phyloP scores from a whole-genome alignment of 805 yeast genomes.

The Zygotorulaspora chibaensis region DNA sequence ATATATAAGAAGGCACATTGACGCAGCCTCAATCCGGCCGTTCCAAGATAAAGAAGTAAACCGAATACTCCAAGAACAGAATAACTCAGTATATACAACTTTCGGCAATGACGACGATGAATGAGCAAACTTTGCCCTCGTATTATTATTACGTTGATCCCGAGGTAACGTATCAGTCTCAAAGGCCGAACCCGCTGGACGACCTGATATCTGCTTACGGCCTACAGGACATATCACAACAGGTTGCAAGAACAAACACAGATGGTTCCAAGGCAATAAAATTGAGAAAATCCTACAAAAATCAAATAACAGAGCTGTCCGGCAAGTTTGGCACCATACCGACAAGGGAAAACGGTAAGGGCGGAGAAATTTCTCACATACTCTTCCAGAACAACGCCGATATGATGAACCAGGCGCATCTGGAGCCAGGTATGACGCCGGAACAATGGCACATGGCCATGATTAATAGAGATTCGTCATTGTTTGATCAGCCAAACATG shows the following conservation, averaged over 20 bases:
- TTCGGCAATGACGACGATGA: constrained; percentile 13
- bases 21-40: no score
- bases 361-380: constrained; percentile 35
- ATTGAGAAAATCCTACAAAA: constrained; percentile 89
- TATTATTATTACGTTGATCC: constrained; percentile 42
- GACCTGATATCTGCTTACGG: constrained; percentile 70
- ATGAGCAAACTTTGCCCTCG: constrained; percentile 27
- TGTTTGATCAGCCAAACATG: constrained; percentile 26
- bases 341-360: constrained; percentile 38
- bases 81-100: neutral
- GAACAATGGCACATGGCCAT: constrained; percentile 25
- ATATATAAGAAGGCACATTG: no score
- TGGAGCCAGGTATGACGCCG: constrained; percentile 25
- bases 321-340: constrained; percentile 67
- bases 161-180: constrained; percentile 32
- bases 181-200: constrained; percentile 65
- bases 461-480: constrained; percentile 25
- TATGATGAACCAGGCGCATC: constrained; percentile 27
- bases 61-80: neutral
- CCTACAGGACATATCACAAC: constrained; percentile 60
- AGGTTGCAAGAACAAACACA: constrained; percentile 81
- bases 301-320: constrained; percentile 81
- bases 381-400: constrained; percentile 35
- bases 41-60: no score
- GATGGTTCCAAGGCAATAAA: constrained; percentile 91